Evolutionary conservation across 2,329 filamentous ascomycete species (phyloP), one percentile per base, ranked within the genome.

Genomic region (Aspergillus bombycis): DNA sequence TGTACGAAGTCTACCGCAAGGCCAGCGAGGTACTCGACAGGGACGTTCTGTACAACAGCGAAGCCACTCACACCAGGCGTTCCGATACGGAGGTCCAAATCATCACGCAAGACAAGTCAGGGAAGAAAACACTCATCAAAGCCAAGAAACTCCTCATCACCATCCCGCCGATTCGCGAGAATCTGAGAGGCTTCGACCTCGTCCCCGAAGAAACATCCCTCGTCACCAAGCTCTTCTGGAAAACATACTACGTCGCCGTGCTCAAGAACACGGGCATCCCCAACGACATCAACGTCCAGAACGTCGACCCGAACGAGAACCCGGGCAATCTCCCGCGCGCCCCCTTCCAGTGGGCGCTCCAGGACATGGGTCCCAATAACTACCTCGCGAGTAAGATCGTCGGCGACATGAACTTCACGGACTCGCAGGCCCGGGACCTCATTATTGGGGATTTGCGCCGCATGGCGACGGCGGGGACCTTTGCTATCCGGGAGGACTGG

Each of bases 261-360:
- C 50, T 83, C 8, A 73, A 71, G 2, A 78, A 80, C 52, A 80
- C 78, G 3, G 78, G 78, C 1, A 57, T 83, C 11, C 72, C 78
- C 1, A 64, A 65, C 21, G 67, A 64, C 19, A 16, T 70, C 14
- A 66, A 77, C 46, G 55, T 70, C 19, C 52, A 65, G 8, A 75
- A 77, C 64, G 58, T 71, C 38, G 70, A 69, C 14, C 61, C 70
- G 1, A 56, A 70, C 12, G 71, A 58, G 10, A 36, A 66, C 11
- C 70, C 71, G 0, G 79, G 73, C 50, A 64, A 69, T 26, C 56
- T 78, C 1, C 74, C 78, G 1, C 34, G n/a, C 3, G 41, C 58
- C 11, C 67, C 67, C 3, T 68, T 65, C 38, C 41, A 61, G 5
- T 67, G 60, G 59, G 32, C 50, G 1, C 56, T 68, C n/a, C 59